Percentiles rank a stretch among this genome's conserved stretches.
These are phyloP conservation scores for Ophiostoma perfectum DNA, from an alignment of 2,329 filamentous ascomycete genomes.

Conservation along the genomic window DNA sequence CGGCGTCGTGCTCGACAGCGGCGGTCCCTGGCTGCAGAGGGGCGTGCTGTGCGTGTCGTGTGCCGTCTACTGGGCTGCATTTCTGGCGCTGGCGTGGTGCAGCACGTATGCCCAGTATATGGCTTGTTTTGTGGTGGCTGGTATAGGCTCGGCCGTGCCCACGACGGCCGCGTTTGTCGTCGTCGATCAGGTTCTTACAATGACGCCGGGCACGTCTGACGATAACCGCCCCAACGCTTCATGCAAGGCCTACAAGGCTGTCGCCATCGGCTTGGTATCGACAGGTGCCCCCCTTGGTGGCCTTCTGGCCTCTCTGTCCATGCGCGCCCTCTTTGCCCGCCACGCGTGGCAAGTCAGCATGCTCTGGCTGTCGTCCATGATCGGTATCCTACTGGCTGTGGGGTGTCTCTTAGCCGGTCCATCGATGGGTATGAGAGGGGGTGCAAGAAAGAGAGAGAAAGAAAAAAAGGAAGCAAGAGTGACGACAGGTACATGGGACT, in stretches of 20 bases:
- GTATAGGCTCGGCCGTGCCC: slow-evolving; percentile 28
- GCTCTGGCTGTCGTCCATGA: slow-evolving; percentile 28
- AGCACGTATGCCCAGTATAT: slow-evolving; percentile 31
- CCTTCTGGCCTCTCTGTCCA: slow-evolving; percentile 32
- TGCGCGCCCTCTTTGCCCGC: slow-evolving; percentile 29
- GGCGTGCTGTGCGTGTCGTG: slow-evolving; percentile 16
- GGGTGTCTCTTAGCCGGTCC: slow-evolving; percentile 24
- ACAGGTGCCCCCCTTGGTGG: slow-evolving; percentile 31
- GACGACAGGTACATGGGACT: slow-evolving; percentile 15
- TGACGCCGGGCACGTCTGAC: too few species aligned
- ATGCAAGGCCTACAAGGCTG: not conserved
- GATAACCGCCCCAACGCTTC: not conserved
- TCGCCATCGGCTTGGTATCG: not conserved
- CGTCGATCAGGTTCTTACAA: not conserved
- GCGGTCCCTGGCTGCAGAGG: not conserved
- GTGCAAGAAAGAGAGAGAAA: not conserved
- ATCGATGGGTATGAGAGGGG: too few species aligned
- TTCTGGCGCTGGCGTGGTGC: slow-evolving; percentile 31
- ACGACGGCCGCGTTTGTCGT: slow-evolving; percentile 30
- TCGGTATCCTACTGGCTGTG: slow-evolving; percentile 26
- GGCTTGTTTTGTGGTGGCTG: slow-evolving; percentile 31
- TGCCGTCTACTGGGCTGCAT: slow-evolving; percentile 28
- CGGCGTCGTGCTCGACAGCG: slow-evolving; percentile 6
- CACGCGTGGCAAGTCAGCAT: slow-evolving; percentile 28
- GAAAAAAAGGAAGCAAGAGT: not conserved